Base-by-base conservation (phyloP, 1,284 basidiomycete genomes). In the Anthracocystis panici-leucophaei region DNA sequence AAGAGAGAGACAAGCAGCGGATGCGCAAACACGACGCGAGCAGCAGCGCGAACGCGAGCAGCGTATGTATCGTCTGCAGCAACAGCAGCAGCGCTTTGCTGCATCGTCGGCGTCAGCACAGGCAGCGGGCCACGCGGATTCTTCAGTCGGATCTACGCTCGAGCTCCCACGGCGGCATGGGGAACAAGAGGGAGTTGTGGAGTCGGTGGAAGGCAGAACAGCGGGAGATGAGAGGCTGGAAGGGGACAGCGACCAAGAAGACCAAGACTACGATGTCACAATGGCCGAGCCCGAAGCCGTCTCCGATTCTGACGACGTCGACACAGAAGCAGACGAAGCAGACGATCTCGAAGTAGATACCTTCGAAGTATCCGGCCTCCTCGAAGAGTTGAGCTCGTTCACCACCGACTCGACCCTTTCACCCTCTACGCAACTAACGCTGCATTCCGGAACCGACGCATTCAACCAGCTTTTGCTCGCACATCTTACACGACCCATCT, bases 401-500 rank as follows among this genome's bases (percentile, higher is more conserved):
- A 33, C 53, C 3, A 61, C 65, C 1, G 55, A 57, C 4, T 52
- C 62, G 4, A 33, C 35, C 16, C 7, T 55, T 6, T 44, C 61
- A 2, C 40, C 20, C 23, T 33, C 57, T 5, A 40, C 56, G 9
- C 65, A 65, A n/a, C 35, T 63, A 10, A 65, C 65, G 18, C 44
- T 65, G 21, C 56, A 57, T 16, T 48, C 66, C 7, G 66, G 63
- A n/a, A 67, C 31, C 9, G 67, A 66, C 50, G 42, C 57, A 9
- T 75, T 78, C 55, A 70, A 78, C 21, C 77, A 61, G 23, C 53
- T 78, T 2, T 35, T 80, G 9, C 58, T 80, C 2, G 75, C 75
- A 10, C 77, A 80, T 44, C 50, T 79, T 11, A 55, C 73, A 23
- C 63, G 67, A 1, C 55, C 61, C 1, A 49, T 51, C 21, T 31